A percentile compares a stretch with the other conserved stretches of the same genome.
Conservation (phyloP, 768 basidiomycete genomes). For the Agaricus sinodeliciosus region DNA sequence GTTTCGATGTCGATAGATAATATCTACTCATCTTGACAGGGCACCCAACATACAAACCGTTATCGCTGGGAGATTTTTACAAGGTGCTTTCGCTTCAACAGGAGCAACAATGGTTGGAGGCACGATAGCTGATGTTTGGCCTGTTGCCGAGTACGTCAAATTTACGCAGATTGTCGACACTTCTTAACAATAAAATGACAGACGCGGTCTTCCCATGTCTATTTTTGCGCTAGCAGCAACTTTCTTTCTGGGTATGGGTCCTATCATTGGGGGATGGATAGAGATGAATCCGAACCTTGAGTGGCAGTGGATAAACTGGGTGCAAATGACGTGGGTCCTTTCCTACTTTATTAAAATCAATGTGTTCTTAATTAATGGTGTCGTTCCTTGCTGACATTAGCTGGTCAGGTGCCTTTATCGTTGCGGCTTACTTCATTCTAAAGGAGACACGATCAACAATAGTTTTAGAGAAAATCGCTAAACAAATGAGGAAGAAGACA, state of each 20-base stretch:
- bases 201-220: constrained; percentile 75
- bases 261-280: constrained; percentile 22
- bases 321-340: constrained; percentile 22
- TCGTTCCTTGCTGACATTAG: not conserved
- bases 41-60: constrained; percentile 53
- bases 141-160: constrained; percentile 44
- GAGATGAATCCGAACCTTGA: constrained; percentile 20
- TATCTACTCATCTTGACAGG: constrained; percentile 16
- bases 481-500: constrained; percentile 54
- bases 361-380: no score
- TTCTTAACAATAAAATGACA: constrained; percentile 16
- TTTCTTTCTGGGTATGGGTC: constrained; percentile 17
- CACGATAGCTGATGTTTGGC: constrained; percentile 67
- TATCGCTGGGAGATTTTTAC: constrained; percentile 53
- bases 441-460: constrained; percentile 71
- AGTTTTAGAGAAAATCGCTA: constrained; percentile 62
- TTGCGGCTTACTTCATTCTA: constrained; percentile 48
- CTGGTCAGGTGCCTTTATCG: constrained; percentile 33
- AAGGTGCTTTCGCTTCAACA: constrained; percentile 63
- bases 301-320: constrained; percentile 27
- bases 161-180: not conserved
- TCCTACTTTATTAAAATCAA: not conserved
- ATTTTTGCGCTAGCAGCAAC: constrained; percentile 54
- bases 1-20: not conserved
- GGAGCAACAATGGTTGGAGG: constrained; percentile 71